phyloP scores from a whole-genome alignment of 1,284 basidiomycete species.

The Hymenochaete sp. region DNA sequence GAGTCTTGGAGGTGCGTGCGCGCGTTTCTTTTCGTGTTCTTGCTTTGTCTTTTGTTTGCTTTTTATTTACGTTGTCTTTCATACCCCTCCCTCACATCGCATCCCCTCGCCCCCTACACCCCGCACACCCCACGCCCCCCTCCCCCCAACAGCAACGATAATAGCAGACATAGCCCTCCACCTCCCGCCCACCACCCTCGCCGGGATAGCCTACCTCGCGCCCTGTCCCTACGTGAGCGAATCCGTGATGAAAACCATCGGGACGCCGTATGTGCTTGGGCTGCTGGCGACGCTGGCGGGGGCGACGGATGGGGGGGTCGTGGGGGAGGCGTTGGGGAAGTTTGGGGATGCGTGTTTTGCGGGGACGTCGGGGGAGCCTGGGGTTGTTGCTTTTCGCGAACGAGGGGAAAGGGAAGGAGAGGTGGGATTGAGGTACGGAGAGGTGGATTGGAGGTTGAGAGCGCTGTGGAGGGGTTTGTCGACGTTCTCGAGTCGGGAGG shows the following conservation, averaged over 20 bases:
- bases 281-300: slow-evolving; percentile 1
- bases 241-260: slow-evolving; percentile 1
- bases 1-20: too few species aligned
- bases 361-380: too few species aligned
- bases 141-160: slow-evolving; percentile 13
- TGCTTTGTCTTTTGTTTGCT: not conserved
- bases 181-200: not conserved
- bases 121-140: slow-evolving; percentile 18
- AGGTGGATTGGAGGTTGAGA: too few species aligned
- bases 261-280: not conserved
- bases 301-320: not conserved
- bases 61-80: too few species aligned
- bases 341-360: slow-evolving; percentile 4
- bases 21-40: not conserved
- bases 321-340: not conserved
- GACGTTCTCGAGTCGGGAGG: too few species aligned
- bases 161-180: slow-evolving; percentile 8
- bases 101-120: not conserved
- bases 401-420: too few species aligned
- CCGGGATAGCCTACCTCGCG: slow-evolving; percentile 7
- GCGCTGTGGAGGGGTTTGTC: too few species aligned
- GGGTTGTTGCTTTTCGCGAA: too few species aligned
- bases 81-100: not conserved
- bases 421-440: too few species aligned
- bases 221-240: slow-evolving; percentile 5